phyloP scores from a whole-genome alignment of 2,329 filamentous ascomycete genomes.

The Epichloe baconii region DNA sequence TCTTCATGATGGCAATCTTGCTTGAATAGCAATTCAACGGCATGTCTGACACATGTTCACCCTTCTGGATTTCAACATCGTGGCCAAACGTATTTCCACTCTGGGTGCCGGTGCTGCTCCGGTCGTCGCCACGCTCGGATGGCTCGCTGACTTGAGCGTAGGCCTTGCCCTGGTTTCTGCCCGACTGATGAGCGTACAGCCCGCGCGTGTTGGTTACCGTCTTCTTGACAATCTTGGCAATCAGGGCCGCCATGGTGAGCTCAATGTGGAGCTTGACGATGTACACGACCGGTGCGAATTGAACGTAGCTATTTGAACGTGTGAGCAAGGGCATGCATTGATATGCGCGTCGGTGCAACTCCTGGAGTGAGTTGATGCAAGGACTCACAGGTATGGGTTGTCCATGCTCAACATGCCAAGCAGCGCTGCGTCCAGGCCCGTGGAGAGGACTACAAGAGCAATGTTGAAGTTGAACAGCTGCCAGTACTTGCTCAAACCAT shows the following conservation, averaged over 20 bases:
- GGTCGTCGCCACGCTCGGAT: background rate
- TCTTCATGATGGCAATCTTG: background rate
- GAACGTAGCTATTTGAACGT: conserved; percentile 20
- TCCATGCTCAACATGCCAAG: conserved; percentile 13
- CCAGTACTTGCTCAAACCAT: conserved; percentile 36
- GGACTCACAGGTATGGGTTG: conserved; percentile 1
- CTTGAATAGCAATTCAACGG: background rate
- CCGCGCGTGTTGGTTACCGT: background rate
- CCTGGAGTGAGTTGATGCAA: no score
- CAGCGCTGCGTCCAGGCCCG: conserved; percentile 30
- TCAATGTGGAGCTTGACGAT: conserved; percentile 41
- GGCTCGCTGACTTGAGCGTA: background rate
- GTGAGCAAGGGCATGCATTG: background rate
- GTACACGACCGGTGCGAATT: conserved; percentile 38
- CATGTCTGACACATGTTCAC: background rate
- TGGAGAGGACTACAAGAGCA: conserved; percentile 32
- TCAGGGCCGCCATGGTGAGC: conserved; percentile 38
- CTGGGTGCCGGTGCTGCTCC: background rate
- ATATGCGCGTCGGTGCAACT: no score
- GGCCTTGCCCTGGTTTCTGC: background rate
- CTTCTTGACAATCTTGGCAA: conserved; percentile 23
- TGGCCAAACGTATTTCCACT: background rate
- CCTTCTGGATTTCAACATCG: conserved; percentile 3
- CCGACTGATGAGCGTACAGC: background rate
- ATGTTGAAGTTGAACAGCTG: conserved; percentile 35